A percentile compares a stretch with the other conserved stretches of the same genome.
Evolutionary conservation across 2,329 filamentous ascomycete genomes (phyloP).

Genomic region (Fonsecaea erecta): DNA sequence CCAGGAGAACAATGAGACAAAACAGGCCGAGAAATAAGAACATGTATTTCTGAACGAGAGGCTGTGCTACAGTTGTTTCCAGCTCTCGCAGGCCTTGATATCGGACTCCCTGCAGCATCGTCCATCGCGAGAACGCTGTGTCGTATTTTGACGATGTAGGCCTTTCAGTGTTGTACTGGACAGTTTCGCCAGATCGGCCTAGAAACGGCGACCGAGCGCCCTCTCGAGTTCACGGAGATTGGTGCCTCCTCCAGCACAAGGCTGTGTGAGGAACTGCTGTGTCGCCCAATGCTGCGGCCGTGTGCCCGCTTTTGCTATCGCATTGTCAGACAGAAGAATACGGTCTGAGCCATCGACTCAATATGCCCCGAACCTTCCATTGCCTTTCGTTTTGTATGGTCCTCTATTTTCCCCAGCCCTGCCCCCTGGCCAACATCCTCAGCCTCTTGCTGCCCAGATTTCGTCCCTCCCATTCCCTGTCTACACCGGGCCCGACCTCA

Average conservation of each 20-base stretch:
- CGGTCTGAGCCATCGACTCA: neutral
- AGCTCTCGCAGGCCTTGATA: no score
- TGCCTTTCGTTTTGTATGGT: neutral
- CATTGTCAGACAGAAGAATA: no score
- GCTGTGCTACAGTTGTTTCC: no score
- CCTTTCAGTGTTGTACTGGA: no score
- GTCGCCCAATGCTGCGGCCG: neutral
- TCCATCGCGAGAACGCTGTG: no score
- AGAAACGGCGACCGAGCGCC: no score
- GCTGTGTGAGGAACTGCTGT: neutral
- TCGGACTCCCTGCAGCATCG: no score
- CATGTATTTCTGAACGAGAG: conserved; percentile 21
- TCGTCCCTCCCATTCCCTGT: conserved; percentile 22
- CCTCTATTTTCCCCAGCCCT: conserved; percentile 7
- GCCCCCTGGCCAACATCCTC: conserved; percentile 21
- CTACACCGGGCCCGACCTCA: conserved; percentile 17
- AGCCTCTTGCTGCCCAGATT: conserved; percentile 25
- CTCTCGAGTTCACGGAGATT: no score
- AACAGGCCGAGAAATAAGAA: conserved; percentile 19
- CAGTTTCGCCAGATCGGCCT: no score
- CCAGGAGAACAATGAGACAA: conserved; percentile 27
- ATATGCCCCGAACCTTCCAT: neutral
- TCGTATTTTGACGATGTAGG: no score
- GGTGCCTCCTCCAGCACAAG: neutral
- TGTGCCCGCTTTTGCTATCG: neutral